phyloP scores from a whole-genome alignment of 768 basidiomycete species.

The Imleria badia region DNA sequence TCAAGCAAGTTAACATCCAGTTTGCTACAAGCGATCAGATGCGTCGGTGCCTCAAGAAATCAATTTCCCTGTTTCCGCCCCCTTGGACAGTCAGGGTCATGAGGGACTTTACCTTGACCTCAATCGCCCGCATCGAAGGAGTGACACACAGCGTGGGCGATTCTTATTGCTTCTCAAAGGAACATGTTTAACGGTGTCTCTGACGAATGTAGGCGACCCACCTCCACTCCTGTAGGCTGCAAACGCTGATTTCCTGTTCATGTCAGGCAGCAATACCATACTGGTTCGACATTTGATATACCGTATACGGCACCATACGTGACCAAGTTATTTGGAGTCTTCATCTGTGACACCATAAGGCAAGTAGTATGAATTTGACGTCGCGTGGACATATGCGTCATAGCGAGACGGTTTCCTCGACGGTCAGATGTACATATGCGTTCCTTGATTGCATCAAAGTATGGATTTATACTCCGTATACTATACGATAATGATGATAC shows the following conservation, averaged over 20 bases:
- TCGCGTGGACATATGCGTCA: constrained; percentile 15
- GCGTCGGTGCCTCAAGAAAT: background rate
- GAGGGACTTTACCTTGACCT: background rate
- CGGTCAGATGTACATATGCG: too few species aligned
- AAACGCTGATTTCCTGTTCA: constrained; percentile 16
- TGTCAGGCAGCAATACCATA: background rate
- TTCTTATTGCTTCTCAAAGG: constrained; percentile 6
- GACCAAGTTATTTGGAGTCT: too few species aligned
- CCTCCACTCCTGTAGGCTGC: background rate
- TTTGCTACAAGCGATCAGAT: constrained; percentile 5
- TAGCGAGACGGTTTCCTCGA: too few species aligned
- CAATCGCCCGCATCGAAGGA: constrained; percentile 19
- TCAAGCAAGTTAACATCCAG: background rate
- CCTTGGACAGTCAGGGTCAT: constrained; percentile 3
- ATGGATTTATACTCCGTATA: too few species aligned
- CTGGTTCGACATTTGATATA: background rate
- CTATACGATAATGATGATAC: too few species aligned
- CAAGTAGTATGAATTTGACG: background rate
- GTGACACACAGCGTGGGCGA: background rate
- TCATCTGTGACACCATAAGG: too few species aligned
- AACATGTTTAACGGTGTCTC: constrained; percentile 9
- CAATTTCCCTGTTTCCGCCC: constrained; percentile 5
- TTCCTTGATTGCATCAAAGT: too few species aligned
- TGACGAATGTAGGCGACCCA: background rate
- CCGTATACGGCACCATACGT: too few species aligned